These are phyloP conservation scores for Uronychia binucleata DNA, from an alignment of 73 alveolate species.

Conservation along the genomic window DNA sequence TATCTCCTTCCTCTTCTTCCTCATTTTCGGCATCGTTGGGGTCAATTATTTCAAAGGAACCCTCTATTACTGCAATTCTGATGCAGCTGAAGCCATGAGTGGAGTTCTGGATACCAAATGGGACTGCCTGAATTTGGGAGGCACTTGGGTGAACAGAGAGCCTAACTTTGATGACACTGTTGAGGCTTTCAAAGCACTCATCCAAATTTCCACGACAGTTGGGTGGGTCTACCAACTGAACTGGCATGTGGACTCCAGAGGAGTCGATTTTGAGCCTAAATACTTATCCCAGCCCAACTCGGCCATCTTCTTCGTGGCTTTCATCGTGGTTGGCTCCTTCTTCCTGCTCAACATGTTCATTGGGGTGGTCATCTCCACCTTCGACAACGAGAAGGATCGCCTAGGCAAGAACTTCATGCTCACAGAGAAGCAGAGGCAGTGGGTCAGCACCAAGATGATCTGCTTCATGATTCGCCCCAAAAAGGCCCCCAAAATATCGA, in stretches of 20 bases:
- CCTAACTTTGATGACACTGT: conserved; percentile 69
- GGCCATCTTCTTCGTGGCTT: conserved; percentile 43
- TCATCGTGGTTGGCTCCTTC: conserved; percentile 50
- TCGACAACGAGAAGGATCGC: conserved; percentile 70
- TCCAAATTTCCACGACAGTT: conserved; percentile 44
- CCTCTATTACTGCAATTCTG: conserved; percentile 42
- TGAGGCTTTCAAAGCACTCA: conserved; percentile 54
- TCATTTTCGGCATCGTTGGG: conserved; percentile 69
- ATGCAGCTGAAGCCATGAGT: background rate
- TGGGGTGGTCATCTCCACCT: conserved; percentile 52
- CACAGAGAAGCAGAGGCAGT: conserved; percentile 13
- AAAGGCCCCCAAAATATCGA: background rate
- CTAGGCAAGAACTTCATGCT: conserved; percentile 35
- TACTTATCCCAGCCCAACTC: conserved; percentile 11
- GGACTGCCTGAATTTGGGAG: conserved; percentile 37
- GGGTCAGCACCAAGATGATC: conserved; percentile 14
- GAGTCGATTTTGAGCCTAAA: conserved; percentile 20
- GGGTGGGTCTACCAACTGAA: conserved; percentile 58
- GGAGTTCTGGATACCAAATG: conserved; percentile 1
- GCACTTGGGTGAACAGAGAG: conserved; percentile 55
- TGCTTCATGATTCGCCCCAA: conserved; percentile 10
- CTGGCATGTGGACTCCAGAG: conserved; percentile 34
- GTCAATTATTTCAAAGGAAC: conserved; percentile 70
- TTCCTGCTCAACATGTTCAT: conserved; percentile 59
- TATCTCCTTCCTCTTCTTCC: conserved; percentile 49